A percentile compares a stretch with the other conserved stretches of the same genome.
Conservation (phyloP, 2,329 filamentous ascomycete genomes). For the Fusarium dimerum region DNA sequence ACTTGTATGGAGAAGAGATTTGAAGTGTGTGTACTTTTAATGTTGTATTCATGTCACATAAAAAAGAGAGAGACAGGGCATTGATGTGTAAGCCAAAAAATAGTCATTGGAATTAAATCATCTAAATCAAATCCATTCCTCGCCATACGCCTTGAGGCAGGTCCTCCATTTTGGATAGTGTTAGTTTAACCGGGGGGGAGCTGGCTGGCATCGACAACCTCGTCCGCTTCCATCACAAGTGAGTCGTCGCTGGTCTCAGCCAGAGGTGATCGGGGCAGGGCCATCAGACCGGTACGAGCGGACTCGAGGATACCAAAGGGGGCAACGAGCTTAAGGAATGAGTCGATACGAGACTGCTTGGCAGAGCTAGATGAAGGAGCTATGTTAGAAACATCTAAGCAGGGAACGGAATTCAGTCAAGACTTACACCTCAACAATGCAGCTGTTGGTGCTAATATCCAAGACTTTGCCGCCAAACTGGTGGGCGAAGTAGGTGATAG, state of each 20-base stretch:
- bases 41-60: conserved; percentile 17
- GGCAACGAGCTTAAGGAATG: conserved; percentile 91
- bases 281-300: conserved; percentile 94
- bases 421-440: conserved; percentile 93
- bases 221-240: conserved; percentile 81
- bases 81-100: conserved; percentile 27
- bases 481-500: conserved; percentile 94
- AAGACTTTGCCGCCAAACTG: conserved; percentile 97
- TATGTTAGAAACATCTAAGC: conserved; percentile 13
- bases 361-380: conserved; percentile 64
- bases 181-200: conserved; percentile 78
- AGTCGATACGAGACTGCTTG: conserved; percentile 91
- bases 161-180: conserved; percentile 12
- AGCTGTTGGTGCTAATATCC: conserved; percentile 97
- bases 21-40: conserved; percentile 2
- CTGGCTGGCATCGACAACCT: conserved; percentile 91
- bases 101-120: conserved; percentile 30
- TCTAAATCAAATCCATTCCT: conserved; percentile 29
- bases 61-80: conserved; percentile 16
- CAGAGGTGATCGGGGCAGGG: conserved; percentile 88
- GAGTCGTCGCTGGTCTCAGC: conserved; percentile 71
- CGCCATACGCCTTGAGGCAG: conserved; percentile 29
- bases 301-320: conserved; percentile 98
- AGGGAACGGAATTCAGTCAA: neutral
- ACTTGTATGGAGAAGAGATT: conserved; percentile 48